Evolutionary conservation across 225 moss, liverwort and hornwort genomes (phyloP).

Genomic region (Pseudisothecium myosuroides): DNA sequence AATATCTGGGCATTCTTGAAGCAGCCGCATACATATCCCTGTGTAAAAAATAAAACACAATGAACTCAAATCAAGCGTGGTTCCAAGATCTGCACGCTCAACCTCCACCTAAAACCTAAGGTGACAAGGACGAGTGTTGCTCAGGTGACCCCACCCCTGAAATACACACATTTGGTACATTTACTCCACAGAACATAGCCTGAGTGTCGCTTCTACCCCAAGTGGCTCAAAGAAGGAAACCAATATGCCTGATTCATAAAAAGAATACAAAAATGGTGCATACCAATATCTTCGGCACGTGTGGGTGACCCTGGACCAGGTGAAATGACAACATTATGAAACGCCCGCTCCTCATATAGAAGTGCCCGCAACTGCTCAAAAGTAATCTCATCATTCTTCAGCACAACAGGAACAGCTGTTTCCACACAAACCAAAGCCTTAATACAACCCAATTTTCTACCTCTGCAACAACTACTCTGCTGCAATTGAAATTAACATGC

Average conservation of each 20-base stretch:
- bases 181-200: not conserved
- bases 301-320: constrained; percentile 93
- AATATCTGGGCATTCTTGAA: constrained; percentile 83
- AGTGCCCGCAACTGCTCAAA: constrained; percentile 57
- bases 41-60: not conserved
- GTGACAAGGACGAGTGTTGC: not conserved
- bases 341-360: constrained; percentile 70
- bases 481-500: not conserved
- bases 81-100: not conserved
- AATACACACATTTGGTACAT: not conserved
- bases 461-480: not conserved
- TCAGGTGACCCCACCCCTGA: not conserved
- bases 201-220: not conserved
- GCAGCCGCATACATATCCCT: constrained; percentile 76
- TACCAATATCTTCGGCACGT: constrained; percentile 85
- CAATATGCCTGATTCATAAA: not conserved
- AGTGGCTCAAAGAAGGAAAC: not conserved
- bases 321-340: constrained; percentile 97
- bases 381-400: constrained; percentile 86
- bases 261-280: not conserved
- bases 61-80: not conserved
- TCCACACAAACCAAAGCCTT: not conserved
- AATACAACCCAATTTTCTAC: not conserved
- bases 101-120: not conserved
- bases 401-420: constrained; percentile 79